Evolutionary conservation across 2,329 filamentous ascomycete species (phyloP).

Genomic region (Madurella mycetomatis): DNA sequence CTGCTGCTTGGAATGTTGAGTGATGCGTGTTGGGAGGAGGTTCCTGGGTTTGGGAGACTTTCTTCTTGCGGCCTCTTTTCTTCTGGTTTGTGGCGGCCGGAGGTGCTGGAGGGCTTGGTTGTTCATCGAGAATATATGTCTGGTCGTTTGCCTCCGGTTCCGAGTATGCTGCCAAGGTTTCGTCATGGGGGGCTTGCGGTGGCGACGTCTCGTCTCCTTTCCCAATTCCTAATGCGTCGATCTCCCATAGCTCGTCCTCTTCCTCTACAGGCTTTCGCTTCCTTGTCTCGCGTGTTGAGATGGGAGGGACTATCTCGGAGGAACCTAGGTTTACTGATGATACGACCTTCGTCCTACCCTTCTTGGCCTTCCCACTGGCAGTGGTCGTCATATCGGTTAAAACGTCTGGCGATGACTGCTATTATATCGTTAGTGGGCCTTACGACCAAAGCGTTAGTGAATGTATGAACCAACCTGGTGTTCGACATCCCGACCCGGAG

Average conservation of each 20-base stretch:
- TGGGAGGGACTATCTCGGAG: slow-evolving; percentile 3
- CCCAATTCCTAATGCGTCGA: neutral
- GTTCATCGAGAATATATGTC: neutral
- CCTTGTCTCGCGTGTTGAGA: slow-evolving; percentile 8
- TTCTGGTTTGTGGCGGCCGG: slow-evolving; percentile 20
- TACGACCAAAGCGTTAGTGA: neutral
- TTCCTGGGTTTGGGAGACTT: slow-evolving; percentile 13
- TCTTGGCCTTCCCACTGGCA: slow-evolving; percentile 8
- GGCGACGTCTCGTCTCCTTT: neutral
- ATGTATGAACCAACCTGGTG: slow-evolving; percentile 3
- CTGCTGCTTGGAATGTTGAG: neutral
- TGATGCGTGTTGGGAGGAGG: neutral
- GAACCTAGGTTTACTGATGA: neutral
- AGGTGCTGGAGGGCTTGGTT: neutral
- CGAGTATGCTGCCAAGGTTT: neutral
- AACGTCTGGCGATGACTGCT: slow-evolving; percentile 29
- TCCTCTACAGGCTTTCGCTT: slow-evolving; percentile 12
- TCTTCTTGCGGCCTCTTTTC: slow-evolving; percentile 31
- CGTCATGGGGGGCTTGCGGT: neutral
- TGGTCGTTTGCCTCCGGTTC: neutral
- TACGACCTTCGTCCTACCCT: slow-evolving; percentile 3
- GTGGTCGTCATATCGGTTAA: slow-evolving; percentile 17
- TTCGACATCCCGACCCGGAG: neutral
- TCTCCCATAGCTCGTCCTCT: slow-evolving; percentile 5
- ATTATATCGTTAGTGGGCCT: neutral